These are phyloP conservation scores for Termitomyces sp. DNA, from an alignment of 768 basidiomycete genomes.

Conservation along the genomic window DNA sequence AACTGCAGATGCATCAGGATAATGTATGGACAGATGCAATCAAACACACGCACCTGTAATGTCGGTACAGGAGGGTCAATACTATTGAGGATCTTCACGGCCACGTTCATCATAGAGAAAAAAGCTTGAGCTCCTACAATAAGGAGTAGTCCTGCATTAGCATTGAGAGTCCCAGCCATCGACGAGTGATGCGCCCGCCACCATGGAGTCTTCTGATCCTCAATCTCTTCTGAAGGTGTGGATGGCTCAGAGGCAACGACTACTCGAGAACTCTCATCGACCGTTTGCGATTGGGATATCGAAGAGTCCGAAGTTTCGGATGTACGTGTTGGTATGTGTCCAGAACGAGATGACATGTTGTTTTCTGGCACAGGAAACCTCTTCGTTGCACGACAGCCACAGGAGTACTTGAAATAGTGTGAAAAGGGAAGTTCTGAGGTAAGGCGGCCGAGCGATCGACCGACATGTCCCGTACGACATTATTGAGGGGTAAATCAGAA, in stretches of 20 bases:
- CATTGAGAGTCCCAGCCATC: constrained; percentile 7
- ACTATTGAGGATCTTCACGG: constrained; percentile 56
- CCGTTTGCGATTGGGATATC: background rate
- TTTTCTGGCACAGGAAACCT: background rate
- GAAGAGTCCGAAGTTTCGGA: constrained; percentile 15
- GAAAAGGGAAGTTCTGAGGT: background rate
- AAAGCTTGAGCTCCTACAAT: constrained; percentile 54
- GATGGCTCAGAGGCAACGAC: constrained; percentile 4
- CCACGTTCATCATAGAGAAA: constrained; percentile 53
- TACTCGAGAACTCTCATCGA: background rate
- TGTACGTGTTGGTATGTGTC: constrained; percentile 14
- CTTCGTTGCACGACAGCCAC: background rate
- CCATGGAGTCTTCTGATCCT: background rate
- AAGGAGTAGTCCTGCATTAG: constrained; percentile 56
- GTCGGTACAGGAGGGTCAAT: constrained; percentile 54
- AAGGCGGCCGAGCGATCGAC: background rate
- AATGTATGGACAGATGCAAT: background rate
- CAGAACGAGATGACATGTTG: constrained; percentile 11
- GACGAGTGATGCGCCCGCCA: constrained; percentile 1
- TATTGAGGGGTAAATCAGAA: background rate
- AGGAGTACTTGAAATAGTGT: background rate
- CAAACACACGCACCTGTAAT: constrained; percentile 35
- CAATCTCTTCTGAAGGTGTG: constrained; percentile 1
- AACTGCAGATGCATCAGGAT: constrained; percentile 25
- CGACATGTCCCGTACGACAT: background rate